Evolutionary conservation across 106 monocot genomes (phyloP).

Genomic region (Dendrobium huoshanense): DNA sequence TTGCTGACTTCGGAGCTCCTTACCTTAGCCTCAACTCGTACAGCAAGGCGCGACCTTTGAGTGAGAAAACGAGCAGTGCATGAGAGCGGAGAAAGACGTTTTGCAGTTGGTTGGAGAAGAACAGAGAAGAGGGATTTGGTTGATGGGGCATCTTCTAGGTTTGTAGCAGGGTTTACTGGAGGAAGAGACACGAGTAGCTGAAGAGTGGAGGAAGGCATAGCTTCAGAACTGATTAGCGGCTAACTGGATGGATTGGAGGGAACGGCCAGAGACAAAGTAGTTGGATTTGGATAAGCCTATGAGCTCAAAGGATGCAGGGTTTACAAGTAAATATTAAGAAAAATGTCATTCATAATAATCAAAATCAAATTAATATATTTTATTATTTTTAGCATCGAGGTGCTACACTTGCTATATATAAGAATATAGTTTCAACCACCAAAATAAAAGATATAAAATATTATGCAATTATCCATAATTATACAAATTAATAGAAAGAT

Average conservation of each 20-base stretch:
- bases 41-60: not conserved
- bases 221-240: not conserved
- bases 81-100: not conserved
- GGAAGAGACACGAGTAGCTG: not conserved
- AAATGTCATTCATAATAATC: too few relatives aligned
- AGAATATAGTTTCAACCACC: too few relatives aligned
- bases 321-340: too few relatives aligned
- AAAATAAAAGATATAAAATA: too few relatives aligned
- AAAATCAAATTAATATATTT: too few relatives aligned
- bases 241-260: not conserved
- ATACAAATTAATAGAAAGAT: too few relatives aligned
- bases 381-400: too few relatives aligned
- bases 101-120: not conserved
- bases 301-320: too few relatives aligned
- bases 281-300: too few relatives aligned
- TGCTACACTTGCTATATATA: too few relatives aligned
- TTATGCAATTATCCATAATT: too few relatives aligned
- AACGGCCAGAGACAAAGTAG: too few relatives aligned
- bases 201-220: constrained; percentile 2
- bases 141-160: not conserved
- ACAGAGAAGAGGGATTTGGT: not conserved
- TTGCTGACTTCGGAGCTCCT: constrained; percentile 14
- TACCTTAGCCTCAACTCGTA: not conserved
- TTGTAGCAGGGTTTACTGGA: not conserved
- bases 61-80: not conserved